phyloP scores from a whole-genome alignment of 208 protist genomes.

The Leptomonas pyrrhocoris region DNA sequence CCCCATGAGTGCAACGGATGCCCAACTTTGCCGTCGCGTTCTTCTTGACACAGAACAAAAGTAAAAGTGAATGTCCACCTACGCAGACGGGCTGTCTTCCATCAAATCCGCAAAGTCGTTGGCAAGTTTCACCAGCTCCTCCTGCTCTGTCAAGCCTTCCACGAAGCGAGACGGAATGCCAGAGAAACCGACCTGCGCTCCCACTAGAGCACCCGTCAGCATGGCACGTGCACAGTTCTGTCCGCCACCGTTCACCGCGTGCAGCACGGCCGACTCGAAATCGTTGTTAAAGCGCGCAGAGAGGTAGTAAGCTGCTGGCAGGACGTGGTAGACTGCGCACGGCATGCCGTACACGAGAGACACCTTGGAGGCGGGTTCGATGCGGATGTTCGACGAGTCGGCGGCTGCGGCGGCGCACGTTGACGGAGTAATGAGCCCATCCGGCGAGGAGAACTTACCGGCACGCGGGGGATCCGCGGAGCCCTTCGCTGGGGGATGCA shows the following conservation, averaged over 20 bases:
- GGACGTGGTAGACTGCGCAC: slow-evolving; percentile 42
- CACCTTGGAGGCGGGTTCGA: slow-evolving; percentile 38
- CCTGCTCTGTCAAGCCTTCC: slow-evolving; percentile 39
- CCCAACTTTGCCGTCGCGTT: no score
- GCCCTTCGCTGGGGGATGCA: slow-evolving; percentile 24
- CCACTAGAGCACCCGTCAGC: slow-evolving; percentile 38
- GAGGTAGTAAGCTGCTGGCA: slow-evolving; percentile 45
- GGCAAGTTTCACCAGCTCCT: slow-evolving; percentile 35
- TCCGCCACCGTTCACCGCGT: slow-evolving; percentile 40
- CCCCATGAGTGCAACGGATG: no score
- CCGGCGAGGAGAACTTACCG: slow-evolving; percentile 37
- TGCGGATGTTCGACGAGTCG: slow-evolving; percentile 25
- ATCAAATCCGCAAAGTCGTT: slow-evolving; percentile 25
- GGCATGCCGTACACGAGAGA: slow-evolving; percentile 43
- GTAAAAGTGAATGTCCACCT: background rate
- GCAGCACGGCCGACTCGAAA: slow-evolving; percentile 43
- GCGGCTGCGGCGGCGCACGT: slow-evolving; percentile 38
- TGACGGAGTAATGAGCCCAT: slow-evolving; percentile 36
- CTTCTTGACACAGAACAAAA: background rate
- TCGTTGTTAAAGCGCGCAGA: slow-evolving; percentile 35
- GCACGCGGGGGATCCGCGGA: slow-evolving; percentile 32
- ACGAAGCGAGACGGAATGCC: slow-evolving; percentile 37
- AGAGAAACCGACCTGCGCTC: slow-evolving; percentile 42
- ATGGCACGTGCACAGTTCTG: slow-evolving; percentile 46
- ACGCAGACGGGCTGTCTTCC: background rate